A percentile compares a stretch with the other conserved stretches of the same genome.
These are phyloP conservation scores for Didymella lethalis DNA, from an alignment of 2,329 filamentous ascomycete species.

Conservation along the genomic window DNA sequence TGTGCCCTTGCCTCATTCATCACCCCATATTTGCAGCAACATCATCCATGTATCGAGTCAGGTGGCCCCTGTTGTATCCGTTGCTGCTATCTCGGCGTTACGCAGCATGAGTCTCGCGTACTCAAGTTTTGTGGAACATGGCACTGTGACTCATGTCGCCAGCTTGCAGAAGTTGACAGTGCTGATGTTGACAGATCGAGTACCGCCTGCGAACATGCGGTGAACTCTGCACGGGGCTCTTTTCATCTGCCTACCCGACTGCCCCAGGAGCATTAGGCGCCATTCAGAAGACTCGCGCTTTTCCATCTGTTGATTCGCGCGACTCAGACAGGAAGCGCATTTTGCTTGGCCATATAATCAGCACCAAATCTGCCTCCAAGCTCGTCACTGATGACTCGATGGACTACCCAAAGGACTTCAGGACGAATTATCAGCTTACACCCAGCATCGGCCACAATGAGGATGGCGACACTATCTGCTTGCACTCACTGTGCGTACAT, in stretches of 20 bases:
- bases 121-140: not conserved
- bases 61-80: not conserved
- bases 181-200: slow-evolving; percentile 63
- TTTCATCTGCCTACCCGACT: slow-evolving; percentile 71
- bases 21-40: slow-evolving; percentile 17
- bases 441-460: slow-evolving; percentile 72
- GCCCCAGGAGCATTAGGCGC: slow-evolving; percentile 52
- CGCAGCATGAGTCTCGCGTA: slow-evolving; percentile 1
- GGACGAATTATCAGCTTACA: slow-evolving; percentile 51
- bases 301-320: slow-evolving; percentile 66
- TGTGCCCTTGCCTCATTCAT: slow-evolving; percentile 17
- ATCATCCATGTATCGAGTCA: not conserved
- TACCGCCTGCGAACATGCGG: slow-evolving; percentile 79
- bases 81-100: slow-evolving; percentile 3
- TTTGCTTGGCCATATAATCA: slow-evolving; percentile 79
- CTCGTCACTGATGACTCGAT: slow-evolving; percentile 79
- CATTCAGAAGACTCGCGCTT: slow-evolving; percentile 63
- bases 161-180: not conserved
- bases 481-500: slow-evolving; percentile 83
- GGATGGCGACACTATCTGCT: slow-evolving; percentile 74
- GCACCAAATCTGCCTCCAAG: slow-evolving; percentile 71
- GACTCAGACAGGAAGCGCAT: slow-evolving; percentile 66
- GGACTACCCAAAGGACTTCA: slow-evolving; percentile 74
- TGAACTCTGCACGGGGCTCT: slow-evolving; percentile 81
- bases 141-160: not conserved